These are phyloP conservation scores for Botrytis fabae DNA, from an alignment of 2,329 filamentous ascomycete genomes.

Conservation along the genomic window DNA sequence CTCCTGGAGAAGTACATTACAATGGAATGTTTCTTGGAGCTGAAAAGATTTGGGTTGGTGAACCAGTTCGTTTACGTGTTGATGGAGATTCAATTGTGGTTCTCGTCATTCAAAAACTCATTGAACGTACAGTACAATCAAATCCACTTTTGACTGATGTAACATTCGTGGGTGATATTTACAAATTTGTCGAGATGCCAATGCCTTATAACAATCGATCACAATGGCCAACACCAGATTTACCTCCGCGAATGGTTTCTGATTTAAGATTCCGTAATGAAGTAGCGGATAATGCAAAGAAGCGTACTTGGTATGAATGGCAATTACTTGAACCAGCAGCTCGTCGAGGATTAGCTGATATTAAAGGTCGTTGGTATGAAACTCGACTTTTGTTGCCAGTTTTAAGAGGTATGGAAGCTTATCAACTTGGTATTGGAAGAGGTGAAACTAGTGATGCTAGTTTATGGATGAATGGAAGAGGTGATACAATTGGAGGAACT, in stretches of 20 bases:
- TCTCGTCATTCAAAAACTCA: constrained; percentile 45
- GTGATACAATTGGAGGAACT: constrained; percentile 41
- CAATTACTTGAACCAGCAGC: constrained; percentile 37
- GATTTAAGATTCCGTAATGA: constrained; percentile 49
- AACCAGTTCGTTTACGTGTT: constrained; percentile 52
- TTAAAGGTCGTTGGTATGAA: constrained; percentile 64
- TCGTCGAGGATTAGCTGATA: constrained; percentile 45
- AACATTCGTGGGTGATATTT: constrained; percentile 52
- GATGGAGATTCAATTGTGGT: constrained; percentile 49
- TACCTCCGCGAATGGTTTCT: constrained; percentile 48
- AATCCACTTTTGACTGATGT: constrained; percentile 37
- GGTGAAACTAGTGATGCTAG: constrained; percentile 46
- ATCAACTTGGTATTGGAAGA: constrained; percentile 39
- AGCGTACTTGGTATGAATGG: constrained; percentile 39
- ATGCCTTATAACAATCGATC: constrained; percentile 41
- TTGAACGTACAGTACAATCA: constrained; percentile 34
- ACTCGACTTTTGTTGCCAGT: constrained; percentile 50
- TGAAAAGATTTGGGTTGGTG: constrained; percentile 61
- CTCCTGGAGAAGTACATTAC: constrained; percentile 48
- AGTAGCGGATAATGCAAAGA: constrained; percentile 43
- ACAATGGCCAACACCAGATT: constrained; percentile 45
- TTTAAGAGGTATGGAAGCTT: constrained; percentile 38
- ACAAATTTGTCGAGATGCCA: constrained; percentile 47
- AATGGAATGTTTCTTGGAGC: constrained; percentile 57
- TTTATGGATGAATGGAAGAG: constrained; percentile 49